Evolutionary conservation across 179 eudicot species (phyloP), one percentile per base, ranked within the genome.

Genomic region (Spinacia oleracea): DNA sequence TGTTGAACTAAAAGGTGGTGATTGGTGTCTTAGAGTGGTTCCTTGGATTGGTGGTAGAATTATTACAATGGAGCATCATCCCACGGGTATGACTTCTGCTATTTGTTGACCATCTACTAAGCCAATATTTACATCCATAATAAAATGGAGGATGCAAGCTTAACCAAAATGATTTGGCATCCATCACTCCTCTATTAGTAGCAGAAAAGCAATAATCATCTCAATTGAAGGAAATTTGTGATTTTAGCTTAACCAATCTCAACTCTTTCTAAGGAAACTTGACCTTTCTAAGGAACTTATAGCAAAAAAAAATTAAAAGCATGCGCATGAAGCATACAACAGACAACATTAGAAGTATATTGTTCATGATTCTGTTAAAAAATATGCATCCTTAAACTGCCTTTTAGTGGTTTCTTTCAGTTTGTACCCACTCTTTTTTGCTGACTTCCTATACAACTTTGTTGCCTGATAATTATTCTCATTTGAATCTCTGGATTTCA

Each of bases 11-110:
- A 88, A 88, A 85, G 82, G 85, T 83, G 93, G 96, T 77, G 96
- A 90, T 73, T 96, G 99, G 99, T 83, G 50, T 79, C 94, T 96
- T 70, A 96, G 90, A 84, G 93, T 96, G 70, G 96, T 96, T 70
- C 99, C 99, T 66, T 96, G 99, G 99, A 90, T 96, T 81, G 99
- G 99, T 53, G 99, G 99, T 81, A 90, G 98, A 83, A 92, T 96
- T 43, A 88, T 96, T 79, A 85, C 97, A 66, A 96, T 96, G 99
- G 92, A 91, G 85, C 99, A 96, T 82, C 85, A 87, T 77, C 99
- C 98, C 79, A 87, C 99, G 73, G 98, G 99, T 93, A 89, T 78
- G 60, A 65, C 69, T 65, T 58, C 34, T 56, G 20, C 62, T 84
- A 75, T 77, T 63, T 32, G 70, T 55, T 58, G 27, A 43, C 59